These are phyloP conservation scores for Globisporangium rhizosaccharum DNA, from an alignment of 352 stramenopile species.

Conservation along the genomic window DNA sequence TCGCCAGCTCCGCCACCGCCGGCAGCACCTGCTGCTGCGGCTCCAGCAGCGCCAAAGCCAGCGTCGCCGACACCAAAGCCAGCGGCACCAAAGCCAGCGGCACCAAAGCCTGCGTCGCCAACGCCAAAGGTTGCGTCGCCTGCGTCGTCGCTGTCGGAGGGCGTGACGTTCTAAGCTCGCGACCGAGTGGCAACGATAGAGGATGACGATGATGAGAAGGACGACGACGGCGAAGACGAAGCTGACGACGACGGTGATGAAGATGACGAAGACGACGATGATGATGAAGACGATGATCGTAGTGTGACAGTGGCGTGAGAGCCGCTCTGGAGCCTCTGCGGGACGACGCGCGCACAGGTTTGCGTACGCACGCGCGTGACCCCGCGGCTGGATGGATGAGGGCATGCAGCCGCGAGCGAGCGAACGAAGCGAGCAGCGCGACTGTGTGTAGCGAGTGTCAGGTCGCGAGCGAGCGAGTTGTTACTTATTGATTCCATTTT, in stretches of 20 bases:
- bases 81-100: constrained; percentile 1
- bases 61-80: neutral
- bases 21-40: constrained; percentile 5
- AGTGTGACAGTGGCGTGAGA: too few species aligned
- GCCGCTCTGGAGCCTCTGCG: too few species aligned
- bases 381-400: neutral
- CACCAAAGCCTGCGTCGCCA: constrained; percentile 14
- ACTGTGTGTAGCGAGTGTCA: neutral
- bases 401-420: constrained; percentile 1
- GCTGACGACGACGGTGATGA: neutral
- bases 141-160: neutral
- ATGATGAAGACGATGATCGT: too few species aligned
- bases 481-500: too few species aligned
- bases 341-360: neutral
- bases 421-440: constrained; percentile 1
- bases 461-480: too few species aligned
- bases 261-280: neutral
- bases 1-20: constrained; percentile 10
- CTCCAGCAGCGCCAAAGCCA: neutral
- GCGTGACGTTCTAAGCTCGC: constrained; percentile 13
- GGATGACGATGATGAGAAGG: neutral
- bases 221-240: neutral
- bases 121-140: constrained; percentile 1
- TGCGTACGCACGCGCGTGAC: neutral
- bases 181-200: neutral